A percentile compares a stretch with the other conserved stretches of the same genome.
These are phyloP conservation scores for Panicum miliaceum DNA, from an alignment of 176 grass and related monocot species.

Conservation along the genomic window DNA sequence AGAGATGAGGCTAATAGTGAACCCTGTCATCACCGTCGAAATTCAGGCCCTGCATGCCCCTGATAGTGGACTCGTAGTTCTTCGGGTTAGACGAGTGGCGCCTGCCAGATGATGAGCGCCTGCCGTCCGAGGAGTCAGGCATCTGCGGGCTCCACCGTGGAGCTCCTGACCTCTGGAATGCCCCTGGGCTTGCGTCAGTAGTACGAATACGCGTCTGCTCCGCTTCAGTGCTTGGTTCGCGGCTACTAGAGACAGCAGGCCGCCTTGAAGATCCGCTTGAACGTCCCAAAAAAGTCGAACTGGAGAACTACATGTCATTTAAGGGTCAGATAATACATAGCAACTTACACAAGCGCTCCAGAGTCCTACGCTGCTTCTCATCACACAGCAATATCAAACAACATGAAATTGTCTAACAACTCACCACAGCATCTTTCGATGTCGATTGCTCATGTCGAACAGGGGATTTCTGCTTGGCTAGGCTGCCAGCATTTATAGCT, in stretches of 20 bases:
- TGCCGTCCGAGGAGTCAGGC: constrained; percentile 50
- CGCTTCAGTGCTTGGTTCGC: constrained; percentile 49
- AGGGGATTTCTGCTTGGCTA: constrained; percentile 72
- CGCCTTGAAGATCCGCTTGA: constrained; percentile 94
- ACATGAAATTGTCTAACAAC: constrained; percentile 35
- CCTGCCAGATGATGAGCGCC: constrained; percentile 60
- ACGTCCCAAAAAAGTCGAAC: constrained; percentile 84
- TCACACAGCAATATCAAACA: constrained; percentile 29
- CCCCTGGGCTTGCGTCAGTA: constrained; percentile 64
- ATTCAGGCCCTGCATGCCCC: constrained; percentile 82
- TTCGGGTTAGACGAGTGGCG: constrained; percentile 56
- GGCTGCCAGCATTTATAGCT: constrained; percentile 62
- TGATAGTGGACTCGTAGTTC: constrained; percentile 84
- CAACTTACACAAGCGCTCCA: constrained; percentile 12
- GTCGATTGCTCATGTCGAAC: constrained; percentile 44
- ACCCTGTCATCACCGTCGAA: constrained; percentile 61
- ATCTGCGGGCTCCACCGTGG: constrained; percentile 55
- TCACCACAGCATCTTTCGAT: constrained; percentile 71
- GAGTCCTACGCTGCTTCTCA: background rate
- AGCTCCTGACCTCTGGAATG: constrained; percentile 60
- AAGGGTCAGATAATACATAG: constrained; percentile 81
- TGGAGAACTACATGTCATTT: constrained; percentile 93
- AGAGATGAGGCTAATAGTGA: constrained; percentile 47
- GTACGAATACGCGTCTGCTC: constrained; percentile 52
- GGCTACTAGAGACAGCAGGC: constrained; percentile 86